Conservation (phyloP, 2,329 filamentous ascomycete genomes). For the Metarhizium guizhouense region DNA sequence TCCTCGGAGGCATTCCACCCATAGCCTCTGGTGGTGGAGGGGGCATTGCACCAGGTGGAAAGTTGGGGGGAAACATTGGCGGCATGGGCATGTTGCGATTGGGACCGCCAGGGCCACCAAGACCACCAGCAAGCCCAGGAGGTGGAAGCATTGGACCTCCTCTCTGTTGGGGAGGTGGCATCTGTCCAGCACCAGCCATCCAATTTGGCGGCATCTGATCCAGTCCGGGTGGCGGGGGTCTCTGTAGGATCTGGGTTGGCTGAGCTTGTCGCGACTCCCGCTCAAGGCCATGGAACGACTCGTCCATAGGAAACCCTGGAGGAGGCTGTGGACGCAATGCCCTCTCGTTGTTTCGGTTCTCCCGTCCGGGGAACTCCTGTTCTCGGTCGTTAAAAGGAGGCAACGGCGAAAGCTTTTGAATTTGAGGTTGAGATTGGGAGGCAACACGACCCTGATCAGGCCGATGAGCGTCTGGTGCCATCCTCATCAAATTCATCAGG, state of each 20-base stretch:
- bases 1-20: slow-evolving; percentile 41
- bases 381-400: slow-evolving; percentile 40
- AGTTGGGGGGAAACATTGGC: slow-evolving; percentile 54
- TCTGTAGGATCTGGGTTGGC: slow-evolving; percentile 56
- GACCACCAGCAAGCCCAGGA: slow-evolving; percentile 1
- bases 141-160: slow-evolving; percentile 47
- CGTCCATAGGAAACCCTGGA: slow-evolving; percentile 43
- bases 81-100: slow-evolving; percentile 39
- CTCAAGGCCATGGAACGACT: slow-evolving; percentile 40
- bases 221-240: slow-evolving; percentile 51
- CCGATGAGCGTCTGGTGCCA: slow-evolving; percentile 37
- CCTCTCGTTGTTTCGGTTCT: slow-evolving; percentile 25
- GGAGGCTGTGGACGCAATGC: slow-evolving; percentile 36
- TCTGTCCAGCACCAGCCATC: slow-evolving; percentile 36
- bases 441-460: slow-evolving; percentile 34
- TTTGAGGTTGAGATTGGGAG: slow-evolving; percentile 9
- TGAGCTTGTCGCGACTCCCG: slow-evolving; percentile 39
- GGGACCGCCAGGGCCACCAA: slow-evolving; percentile 18
- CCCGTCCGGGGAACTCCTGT: slow-evolving; percentile 29
- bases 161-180: slow-evolving; percentile 31
- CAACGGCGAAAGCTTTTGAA: slow-evolving; percentile 32
- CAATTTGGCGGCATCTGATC: slow-evolving; percentile 51
- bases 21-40: slow-evolving; percentile 36
- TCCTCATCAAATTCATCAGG: slow-evolving; percentile 71
- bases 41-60: slow-evolving; percentile 39